A percentile compares a stretch with the other conserved stretches of the same genome.
Conservation (phyloP, 768 basidiomycete species). For the Kondoa malvinella region DNA sequence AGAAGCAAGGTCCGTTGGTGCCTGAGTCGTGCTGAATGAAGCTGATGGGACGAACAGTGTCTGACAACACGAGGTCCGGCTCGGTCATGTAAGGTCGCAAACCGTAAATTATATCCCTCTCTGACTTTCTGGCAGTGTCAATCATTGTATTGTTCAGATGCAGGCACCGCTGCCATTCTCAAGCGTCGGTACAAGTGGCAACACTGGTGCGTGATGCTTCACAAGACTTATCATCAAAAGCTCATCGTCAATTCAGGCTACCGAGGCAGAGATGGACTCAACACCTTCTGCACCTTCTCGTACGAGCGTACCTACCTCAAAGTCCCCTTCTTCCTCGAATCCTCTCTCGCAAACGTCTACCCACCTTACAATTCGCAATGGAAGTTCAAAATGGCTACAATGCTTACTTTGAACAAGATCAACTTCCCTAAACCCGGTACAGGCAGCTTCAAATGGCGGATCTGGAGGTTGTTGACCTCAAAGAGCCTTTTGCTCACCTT, state of each 20-base stretch:
- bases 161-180: background rate
- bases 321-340: constrained; percentile 17
- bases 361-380: background rate
- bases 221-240: background rate
- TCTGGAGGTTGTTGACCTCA: background rate
- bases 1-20: background rate
- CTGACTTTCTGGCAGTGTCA: too few relatives aligned
- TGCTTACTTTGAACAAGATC: background rate
- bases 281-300: constrained; percentile 21
- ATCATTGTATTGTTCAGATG: background rate
- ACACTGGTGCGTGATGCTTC: background rate
- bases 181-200: background rate
- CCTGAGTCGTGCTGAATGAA: background rate
- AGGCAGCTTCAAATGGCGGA: background rate
- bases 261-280: background rate
- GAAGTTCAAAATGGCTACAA: background rate
- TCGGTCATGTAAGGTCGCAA: constrained; percentile 40
- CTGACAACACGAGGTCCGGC: constrained; percentile 54
- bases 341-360: background rate
- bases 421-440: background rate
- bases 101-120: too few relatives aligned
- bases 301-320: constrained; percentile 17
- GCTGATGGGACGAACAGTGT: constrained; percentile 37
- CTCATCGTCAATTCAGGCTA: background rate
- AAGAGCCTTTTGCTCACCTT: background rate